phyloP scores from a whole-genome alignment of 306 rosid genomes.

The Adenanthera pavonina region DNA sequence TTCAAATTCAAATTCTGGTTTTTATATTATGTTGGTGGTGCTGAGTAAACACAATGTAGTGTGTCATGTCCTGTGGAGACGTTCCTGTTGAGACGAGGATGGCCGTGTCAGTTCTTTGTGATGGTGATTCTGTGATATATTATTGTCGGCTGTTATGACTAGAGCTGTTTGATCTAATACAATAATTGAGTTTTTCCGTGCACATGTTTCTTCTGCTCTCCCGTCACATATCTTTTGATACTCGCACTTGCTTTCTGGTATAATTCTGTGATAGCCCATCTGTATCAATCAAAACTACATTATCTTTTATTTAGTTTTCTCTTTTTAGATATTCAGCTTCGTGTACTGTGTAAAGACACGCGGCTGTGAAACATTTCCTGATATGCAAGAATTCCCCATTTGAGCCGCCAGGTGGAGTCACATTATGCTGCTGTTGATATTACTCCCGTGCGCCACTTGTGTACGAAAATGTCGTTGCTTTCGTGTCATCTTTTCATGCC shows the following conservation, averaged over 20 bases:
- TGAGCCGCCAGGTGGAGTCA: too few relatives aligned
- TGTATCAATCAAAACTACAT: background rate
- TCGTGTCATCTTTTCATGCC: too few relatives aligned
- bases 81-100: constrained; percentile 21
- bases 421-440: too few relatives aligned
- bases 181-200: background rate
- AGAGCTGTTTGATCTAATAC: background rate
- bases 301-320: too few relatives aligned
- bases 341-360: too few relatives aligned
- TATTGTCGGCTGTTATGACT: constrained; percentile 30
- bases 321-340: too few relatives aligned
- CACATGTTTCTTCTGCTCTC: background rate
- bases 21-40: constrained; percentile 13
- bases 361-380: too few relatives aligned
- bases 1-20: constrained; percentile 32
- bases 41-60: constrained; percentile 36
- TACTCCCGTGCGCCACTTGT: too few relatives aligned
- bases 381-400: too few relatives aligned
- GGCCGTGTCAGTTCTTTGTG: constrained; percentile 32
- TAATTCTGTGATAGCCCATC: background rate
- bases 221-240: background rate
- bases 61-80: constrained; percentile 32
- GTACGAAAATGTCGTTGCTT: too few relatives aligned
- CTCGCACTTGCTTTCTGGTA: background rate
- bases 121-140: constrained; percentile 17